A percentile compares a stretch with the other conserved stretches of the same genome.
Conservation (phyloP, 202 grass and related monocot genomes). For the Digitaria exilis region DNA sequence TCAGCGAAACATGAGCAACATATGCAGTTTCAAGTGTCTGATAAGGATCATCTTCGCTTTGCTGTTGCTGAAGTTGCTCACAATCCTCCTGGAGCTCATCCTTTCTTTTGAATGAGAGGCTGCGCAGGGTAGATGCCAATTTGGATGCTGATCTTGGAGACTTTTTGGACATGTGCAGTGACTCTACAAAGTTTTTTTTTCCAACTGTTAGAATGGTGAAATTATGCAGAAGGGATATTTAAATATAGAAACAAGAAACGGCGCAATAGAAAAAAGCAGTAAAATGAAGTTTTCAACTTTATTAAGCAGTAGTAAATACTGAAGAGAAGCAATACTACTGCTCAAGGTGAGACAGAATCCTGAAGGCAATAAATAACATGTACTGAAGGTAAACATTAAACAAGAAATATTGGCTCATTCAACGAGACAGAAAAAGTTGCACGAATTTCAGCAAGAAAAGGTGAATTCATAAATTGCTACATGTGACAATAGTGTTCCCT, state of each 20-base stretch:
- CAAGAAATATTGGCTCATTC: not conserved
- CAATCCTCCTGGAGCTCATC: conserved; percentile 60
- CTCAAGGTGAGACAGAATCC: not conserved
- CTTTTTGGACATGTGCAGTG: conserved; percentile 49
- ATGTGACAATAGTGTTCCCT: not conserved
- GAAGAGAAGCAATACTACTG: not conserved
- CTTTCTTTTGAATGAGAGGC: conserved; percentile 81
- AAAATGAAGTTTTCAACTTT: not conserved
- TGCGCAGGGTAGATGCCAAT: conserved; percentile 73
- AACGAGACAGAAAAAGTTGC: not conserved
- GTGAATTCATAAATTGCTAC: not conserved
- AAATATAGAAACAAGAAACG: conserved; percentile 17
- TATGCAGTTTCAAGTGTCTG: conserved; percentile 82
- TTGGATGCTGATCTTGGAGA: conserved; percentile 75
- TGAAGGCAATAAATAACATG: not conserved
- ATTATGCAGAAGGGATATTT: not conserved
- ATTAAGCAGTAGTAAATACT: conserved; percentile 13
- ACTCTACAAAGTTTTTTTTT: conserved; percentile 44
- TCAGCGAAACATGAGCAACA: conserved; percentile 83
- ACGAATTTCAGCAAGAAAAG: not conserved
- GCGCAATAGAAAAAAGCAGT: conserved; percentile 23
- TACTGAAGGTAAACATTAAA: conserved; percentile 17
- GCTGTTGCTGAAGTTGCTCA: conserved; percentile 52
- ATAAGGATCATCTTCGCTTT: conserved; percentile 56
- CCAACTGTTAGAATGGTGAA: conserved; percentile 21